Conservation (phyloP, 371 early-diverging fungal species). For the Mortierella sp. region DNA sequence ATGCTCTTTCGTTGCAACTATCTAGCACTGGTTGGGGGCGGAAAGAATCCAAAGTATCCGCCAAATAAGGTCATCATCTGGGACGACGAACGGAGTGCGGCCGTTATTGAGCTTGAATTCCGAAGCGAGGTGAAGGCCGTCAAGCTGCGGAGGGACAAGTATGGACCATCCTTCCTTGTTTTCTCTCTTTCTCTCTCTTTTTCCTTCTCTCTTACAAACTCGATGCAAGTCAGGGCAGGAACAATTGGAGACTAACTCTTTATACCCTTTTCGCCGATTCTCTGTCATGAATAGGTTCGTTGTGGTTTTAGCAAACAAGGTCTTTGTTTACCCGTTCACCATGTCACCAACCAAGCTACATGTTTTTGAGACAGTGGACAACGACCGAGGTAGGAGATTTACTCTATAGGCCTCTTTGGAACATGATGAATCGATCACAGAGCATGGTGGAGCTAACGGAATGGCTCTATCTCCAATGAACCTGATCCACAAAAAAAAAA, state of each 20-base stretch:
- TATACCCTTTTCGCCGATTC: neutral
- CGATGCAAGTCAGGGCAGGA: neutral
- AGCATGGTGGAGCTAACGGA: neutral
- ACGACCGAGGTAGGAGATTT: constrained; percentile 71
- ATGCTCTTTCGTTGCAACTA: constrained; percentile 96
- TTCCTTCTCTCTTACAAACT: neutral
- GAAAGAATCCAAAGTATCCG: constrained; percentile 85
- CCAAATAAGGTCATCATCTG: constrained; percentile 94
- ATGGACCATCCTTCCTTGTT: constrained; percentile 8
- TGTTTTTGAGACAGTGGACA: constrained; percentile 87
- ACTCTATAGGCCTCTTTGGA: neutral
- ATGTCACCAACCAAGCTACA: constrained; percentile 77
- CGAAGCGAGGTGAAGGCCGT: constrained; percentile 85
- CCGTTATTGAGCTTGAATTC: constrained; percentile 85
- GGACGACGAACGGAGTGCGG: constrained; percentile 82
- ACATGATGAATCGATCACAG: no score
- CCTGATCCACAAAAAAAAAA: neutral
- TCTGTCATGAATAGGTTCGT: constrained; percentile 68
- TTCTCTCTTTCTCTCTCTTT: neutral
- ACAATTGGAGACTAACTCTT: neutral
- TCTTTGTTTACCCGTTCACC: constrained; percentile 86
- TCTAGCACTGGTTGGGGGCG: constrained; percentile 96
- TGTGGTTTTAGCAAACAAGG: constrained; percentile 81
- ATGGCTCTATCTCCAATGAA: neutral
- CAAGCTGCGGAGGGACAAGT: constrained; percentile 84